Conservation (phyloP, 176 grass and related monocot genomes). For the Rhipidocladum racemiflorum region DNA sequence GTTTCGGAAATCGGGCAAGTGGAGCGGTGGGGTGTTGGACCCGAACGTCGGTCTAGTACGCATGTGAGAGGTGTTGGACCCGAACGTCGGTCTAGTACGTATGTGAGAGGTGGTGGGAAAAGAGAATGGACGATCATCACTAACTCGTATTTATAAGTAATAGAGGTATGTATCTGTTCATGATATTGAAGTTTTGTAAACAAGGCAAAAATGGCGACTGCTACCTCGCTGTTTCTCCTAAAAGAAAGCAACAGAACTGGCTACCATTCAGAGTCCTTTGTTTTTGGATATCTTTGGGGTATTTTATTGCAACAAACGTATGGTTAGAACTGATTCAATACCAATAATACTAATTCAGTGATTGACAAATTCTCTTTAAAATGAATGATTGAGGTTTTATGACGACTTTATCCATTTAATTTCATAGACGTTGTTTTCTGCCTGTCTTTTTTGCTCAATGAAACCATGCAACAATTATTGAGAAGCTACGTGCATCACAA, state of each 20-base stretch:
- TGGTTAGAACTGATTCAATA: neutral
- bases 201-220: neutral
- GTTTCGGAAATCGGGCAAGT: too few relatives aligned
- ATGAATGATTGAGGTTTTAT: conserved; percentile 19
- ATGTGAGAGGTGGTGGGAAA: too few relatives aligned
- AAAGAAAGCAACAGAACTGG: neutral
- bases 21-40: too few relatives aligned
- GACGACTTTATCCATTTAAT: neutral
- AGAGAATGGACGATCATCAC: too few relatives aligned
- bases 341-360: neutral
- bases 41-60: too few relatives aligned
- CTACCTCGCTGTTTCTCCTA: neutral
- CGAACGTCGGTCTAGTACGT: too few relatives aligned
- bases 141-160: too few relatives aligned
- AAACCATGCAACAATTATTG: neutral
- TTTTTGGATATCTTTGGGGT: neutral
- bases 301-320: neutral
- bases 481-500: conserved; percentile 10
- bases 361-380: neutral
- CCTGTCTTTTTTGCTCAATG: neutral
- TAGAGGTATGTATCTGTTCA: neutral
- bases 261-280: neutral
- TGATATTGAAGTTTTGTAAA: neutral
- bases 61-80: too few relatives aligned
- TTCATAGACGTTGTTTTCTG: neutral